Percentiles rank a stretch among this genome's conserved stretches.
Conservation (phyloP, 148 eudicot species). For the Arctostaphylos glauca region DNA sequence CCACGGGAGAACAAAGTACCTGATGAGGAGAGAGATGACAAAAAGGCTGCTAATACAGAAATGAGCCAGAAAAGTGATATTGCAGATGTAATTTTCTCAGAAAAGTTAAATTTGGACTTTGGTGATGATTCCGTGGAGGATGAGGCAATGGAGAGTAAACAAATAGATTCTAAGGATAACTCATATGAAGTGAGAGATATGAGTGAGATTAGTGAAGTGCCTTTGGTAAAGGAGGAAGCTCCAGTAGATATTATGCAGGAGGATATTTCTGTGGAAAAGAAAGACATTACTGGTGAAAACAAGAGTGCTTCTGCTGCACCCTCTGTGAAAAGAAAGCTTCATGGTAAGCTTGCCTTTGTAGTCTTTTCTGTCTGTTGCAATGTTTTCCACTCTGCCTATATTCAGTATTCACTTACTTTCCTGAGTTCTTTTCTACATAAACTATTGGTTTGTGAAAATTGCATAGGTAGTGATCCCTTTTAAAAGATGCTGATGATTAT, state of each 20-base stretch:
- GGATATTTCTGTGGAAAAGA: conserved; percentile 39
- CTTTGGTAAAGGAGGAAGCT: conserved; percentile 39
- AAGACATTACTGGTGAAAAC: conserved; percentile 31
- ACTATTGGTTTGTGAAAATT: not conserved
- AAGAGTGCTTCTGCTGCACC: conserved; percentile 38
- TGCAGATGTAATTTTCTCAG: conserved; percentile 63
- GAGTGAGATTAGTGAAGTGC: conserved; percentile 43
- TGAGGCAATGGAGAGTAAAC: conserved; percentile 69
- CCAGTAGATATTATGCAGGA: conserved; percentile 46
- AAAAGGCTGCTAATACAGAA: conserved; percentile 46
- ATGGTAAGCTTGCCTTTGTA: conserved; percentile 45
- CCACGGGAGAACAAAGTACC: conserved; percentile 50
- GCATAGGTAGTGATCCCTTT: not conserved
- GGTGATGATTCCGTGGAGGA: conserved; percentile 88
- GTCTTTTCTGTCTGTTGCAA: not conserved
- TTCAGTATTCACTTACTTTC: not conserved
- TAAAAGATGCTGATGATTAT: not conserved
- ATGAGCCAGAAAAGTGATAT: conserved; percentile 55
- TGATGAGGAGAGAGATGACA: conserved; percentile 50
- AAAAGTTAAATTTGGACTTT: conserved; percentile 78
- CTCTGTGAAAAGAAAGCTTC: conserved; percentile 69
- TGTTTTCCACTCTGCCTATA: conserved; percentile 7
- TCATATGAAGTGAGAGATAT: conserved; percentile 45
- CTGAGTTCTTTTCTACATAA: not conserved
- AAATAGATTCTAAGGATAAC: conserved; percentile 46